phyloP scores from a whole-genome alignment of 768 basidiomycete species.

The Mycena polygramma region DNA sequence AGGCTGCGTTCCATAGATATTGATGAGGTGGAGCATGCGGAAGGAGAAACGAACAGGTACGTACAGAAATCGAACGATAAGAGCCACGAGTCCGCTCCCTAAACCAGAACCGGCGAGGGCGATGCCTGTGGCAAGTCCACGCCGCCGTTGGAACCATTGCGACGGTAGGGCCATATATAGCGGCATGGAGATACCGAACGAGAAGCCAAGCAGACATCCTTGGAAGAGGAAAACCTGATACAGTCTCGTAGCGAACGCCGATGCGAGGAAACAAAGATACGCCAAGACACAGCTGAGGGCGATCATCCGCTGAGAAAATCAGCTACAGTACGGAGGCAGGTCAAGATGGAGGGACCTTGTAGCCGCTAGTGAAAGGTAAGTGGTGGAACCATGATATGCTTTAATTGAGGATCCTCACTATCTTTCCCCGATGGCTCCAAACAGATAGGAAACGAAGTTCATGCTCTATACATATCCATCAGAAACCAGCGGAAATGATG shows the following conservation, averaged over 20 bases:
- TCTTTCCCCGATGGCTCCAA: conserved; percentile 50
- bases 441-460: conserved; percentile 43
- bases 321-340: neutral
- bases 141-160: conserved; percentile 50
- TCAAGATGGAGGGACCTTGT: conserved; percentile 32
- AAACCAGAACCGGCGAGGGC: conserved; percentile 49
- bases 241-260: conserved; percentile 47
- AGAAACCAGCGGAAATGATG: neutral
- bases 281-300: conserved; percentile 45
- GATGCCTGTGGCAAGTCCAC: conserved; percentile 50
- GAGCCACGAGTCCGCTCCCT: conserved; percentile 44
- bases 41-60: neutral
- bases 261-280: conserved; percentile 45
- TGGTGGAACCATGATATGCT: too few relatives aligned
- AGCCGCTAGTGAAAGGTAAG: conserved; percentile 28
- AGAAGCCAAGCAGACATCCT: conserved; percentile 39
- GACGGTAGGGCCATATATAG: conserved; percentile 49
- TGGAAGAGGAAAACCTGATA: conserved; percentile 50
- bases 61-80: conserved; percentile 41
- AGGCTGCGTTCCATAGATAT: conserved; percentile 33
- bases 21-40: too few relatives aligned
- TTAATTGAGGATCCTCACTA: conserved; percentile 39
- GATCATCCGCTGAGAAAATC: conserved; percentile 43
- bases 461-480: conserved; percentile 39
- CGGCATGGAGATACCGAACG: conserved; percentile 42